Evolutionary conservation across 805 yeast genomes (phyloP), one percentile per base, ranked within the genome.

Genomic region (Yamadazyma nakazawae): DNA sequence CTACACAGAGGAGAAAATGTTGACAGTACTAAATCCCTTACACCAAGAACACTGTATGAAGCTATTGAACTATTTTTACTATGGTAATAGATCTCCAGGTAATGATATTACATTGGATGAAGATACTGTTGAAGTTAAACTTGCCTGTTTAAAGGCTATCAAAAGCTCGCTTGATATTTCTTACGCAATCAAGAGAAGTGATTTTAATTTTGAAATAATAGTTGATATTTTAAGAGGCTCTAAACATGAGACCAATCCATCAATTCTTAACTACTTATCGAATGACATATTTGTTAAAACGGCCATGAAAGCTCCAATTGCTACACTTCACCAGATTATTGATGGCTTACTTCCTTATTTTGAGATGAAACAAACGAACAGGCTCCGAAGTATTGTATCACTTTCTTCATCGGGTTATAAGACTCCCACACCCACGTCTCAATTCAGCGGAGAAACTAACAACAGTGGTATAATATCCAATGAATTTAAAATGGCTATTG

Each of bases 21-120:
- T 91, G 56, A 71, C 82, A 2, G 77, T 81, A 10, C 58, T 81
- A 5, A 62, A 75, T 26, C 66, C 74, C 0, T 60, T 70, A 8
- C 84, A 90, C 87, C 63, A 64, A 40, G 68, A 62, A 2, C 78
- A 79, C 51, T 64, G 79, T 35, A 59, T 61, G 6, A 60, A 63
- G 26, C 53, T 84, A 2, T 59, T 83, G 31, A 63, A 68, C n/a
- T 64, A 68, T 6, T 81, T 78, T 55, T 75, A 67, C 56, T 57
- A 32, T 19, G 8, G 14, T 18, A 17, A 34, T 14, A 9, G 26
- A 7, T 6, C 40, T 24, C 5, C 21, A 7, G 24, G 13, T 5
- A 39, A 31, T 24, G 48, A 36, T 5, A 62, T 55, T 58, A 57
- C 26, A 8, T 16, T 16, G 10, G 25, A 11, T n/a, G 48, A 45